Evolutionary conservation across 768 basidiomycete species (phyloP), one percentile per base, ranked within the genome.

Genomic region (Serendipita sp.): DNA sequence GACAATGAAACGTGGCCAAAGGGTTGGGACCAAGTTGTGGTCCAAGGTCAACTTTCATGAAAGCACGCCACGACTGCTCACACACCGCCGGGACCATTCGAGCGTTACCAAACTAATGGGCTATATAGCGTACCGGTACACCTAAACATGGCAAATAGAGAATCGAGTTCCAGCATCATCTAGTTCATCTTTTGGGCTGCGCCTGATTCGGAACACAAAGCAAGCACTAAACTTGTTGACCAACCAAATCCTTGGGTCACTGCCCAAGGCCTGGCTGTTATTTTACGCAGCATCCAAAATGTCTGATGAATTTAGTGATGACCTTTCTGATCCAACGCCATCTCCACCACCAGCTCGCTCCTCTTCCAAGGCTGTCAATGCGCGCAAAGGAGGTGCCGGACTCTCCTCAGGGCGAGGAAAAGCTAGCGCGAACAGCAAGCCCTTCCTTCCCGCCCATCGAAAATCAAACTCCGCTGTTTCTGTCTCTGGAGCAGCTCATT

Each of bases 271-370:
- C 45, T 22, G 11, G 28, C 28, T 50, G 11, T n/a, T 17, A 7
- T 9, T 50, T 9, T 9, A 17, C 7, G n/a, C 20, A 50, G 28
- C 20, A 9, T 50, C 17, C 53, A 33, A n/a, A 58, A 58, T 58
- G 53, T 58, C 53, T 4, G 33, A 28, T 9, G 53, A 34, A 34
- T 58, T 58, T 24, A 58, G 53, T 24, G 53, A 58, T 24, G 53
- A 58, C 31, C 30, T 58, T 24, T 58, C 53, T 28, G 53, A 58
- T 34, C 53, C 53, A 31, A 58, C 53, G 53, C 53, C 53, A 4
- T 58, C 53, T 11, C 53, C 53, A n/a, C 30, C 53, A n/a, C 53
- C 53, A 33, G 33, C 30, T 9, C 24, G 24, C 53, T 58, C 53
- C 17, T n/a, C 53, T n/a, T 30, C 53, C 24, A 58, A 58, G 53